A percentile compares a stretch with the other conserved stretches of the same genome.
phyloP scores from a whole-genome alignment of 768 basidiomycete species.

The Kwoniella mangroviensis region DNA sequence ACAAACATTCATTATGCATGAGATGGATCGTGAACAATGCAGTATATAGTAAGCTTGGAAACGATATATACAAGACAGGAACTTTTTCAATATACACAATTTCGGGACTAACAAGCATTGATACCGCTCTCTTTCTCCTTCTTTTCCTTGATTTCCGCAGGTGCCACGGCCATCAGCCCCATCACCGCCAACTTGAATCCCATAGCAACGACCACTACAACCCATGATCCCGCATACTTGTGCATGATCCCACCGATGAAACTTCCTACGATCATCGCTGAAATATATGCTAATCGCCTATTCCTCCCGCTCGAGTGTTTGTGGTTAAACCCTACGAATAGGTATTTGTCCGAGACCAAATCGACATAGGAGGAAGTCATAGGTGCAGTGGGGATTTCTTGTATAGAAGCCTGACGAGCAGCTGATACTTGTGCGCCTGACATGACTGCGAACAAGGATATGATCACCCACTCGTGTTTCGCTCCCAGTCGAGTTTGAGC shows the following conservation, averaged over 20 bases:
- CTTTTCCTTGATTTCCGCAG: slow-evolving; percentile 19
- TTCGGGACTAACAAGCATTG: slow-evolving; percentile 7
- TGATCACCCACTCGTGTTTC: slow-evolving; percentile 39
- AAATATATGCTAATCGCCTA: slow-evolving; percentile 40
- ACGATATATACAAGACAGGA: neutral
- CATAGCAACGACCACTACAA: slow-evolving; percentile 41
- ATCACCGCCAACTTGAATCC: slow-evolving; percentile 35
- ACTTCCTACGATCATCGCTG: slow-evolving; percentile 43
- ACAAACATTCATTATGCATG: no score
- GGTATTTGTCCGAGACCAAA: slow-evolving; percentile 41
- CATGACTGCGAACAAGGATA: slow-evolving; percentile 44
- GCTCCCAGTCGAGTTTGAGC: slow-evolving; percentile 20
- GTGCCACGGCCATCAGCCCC: slow-evolving; percentile 23
- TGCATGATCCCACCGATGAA: slow-evolving; percentile 46
- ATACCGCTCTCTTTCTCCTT: neutral
- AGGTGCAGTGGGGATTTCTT: slow-evolving; percentile 46
- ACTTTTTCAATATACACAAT: neutral
- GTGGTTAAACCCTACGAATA: slow-evolving; percentile 30
- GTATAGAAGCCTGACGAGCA: slow-evolving; percentile 43
- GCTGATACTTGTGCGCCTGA: slow-evolving; percentile 48
- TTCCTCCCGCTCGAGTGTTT: slow-evolving; percentile 40
- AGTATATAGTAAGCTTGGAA: neutral
- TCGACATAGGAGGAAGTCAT: slow-evolving; percentile 50
- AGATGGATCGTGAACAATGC: no score
- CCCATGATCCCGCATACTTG: slow-evolving; percentile 42